These are phyloP conservation scores for Apiospora hydei DNA, from an alignment of 2,329 filamentous ascomycete genomes.

Conservation along the genomic window DNA sequence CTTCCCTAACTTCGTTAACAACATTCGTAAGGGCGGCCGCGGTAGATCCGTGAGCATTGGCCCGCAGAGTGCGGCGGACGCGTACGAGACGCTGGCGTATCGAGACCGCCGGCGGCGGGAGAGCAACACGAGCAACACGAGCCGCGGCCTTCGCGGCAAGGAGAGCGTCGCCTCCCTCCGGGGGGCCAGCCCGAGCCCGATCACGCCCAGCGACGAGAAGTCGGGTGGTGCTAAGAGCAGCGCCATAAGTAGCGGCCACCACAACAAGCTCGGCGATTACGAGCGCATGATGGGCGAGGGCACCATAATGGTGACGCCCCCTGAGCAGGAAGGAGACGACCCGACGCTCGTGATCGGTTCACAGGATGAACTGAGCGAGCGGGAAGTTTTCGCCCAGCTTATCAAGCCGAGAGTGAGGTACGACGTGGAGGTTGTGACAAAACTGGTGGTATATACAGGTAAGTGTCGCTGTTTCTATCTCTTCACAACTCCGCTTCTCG, in stretches of 20 bases:
- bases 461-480: conserved; percentile 44
- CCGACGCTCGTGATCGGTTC: conserved; percentile 48
- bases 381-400: conserved; percentile 83
- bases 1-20: conserved; percentile 81
- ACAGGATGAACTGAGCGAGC: conserved; percentile 67
- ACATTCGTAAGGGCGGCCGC: conserved; percentile 78
- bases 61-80: conserved; percentile 94
- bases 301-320: conserved; percentile 49
- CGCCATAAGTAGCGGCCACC: conserved; percentile 41
- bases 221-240: conserved; percentile 36
- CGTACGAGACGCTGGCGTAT: conserved; percentile 93
- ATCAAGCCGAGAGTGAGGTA: conserved; percentile 90
- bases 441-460: conserved; percentile 94
- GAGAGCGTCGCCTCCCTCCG: conserved; percentile 51
- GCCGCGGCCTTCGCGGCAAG: conserved; percentile 50
- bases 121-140: conserved; percentile 60
- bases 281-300: conserved; percentile 79
- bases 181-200: conserved; percentile 25
- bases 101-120: conserved; percentile 70
- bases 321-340: conserved; percentile 45
- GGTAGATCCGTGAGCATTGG: conserved; percentile 87
- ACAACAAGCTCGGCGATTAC: conserved; percentile 63
- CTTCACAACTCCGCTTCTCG: not conserved
- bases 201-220: conserved; percentile 38
- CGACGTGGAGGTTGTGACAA: conserved; percentile 98